A percentile compares a stretch with the other conserved stretches of the same genome.
Conservation (phyloP, 257 asterid genomes). For the Rhazya stricta region DNA sequence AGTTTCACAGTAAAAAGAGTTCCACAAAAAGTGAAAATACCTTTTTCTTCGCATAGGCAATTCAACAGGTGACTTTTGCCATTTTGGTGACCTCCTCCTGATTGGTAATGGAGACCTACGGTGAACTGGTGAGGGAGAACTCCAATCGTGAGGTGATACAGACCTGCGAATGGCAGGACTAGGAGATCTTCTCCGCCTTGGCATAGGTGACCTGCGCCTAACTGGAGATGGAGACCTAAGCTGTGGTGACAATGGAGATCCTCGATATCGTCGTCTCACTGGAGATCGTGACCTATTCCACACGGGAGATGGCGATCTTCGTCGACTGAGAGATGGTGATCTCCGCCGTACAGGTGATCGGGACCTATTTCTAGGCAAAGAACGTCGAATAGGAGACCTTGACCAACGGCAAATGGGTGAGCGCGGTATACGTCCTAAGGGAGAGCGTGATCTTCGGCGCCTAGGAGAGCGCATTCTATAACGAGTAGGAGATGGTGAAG, state of each 20-base stretch:
- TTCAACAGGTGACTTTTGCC: slow-evolving; percentile 39
- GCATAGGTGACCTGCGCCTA: slow-evolving; percentile 16
- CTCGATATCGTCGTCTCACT: slow-evolving; percentile 38
- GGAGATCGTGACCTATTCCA: slow-evolving; percentile 42
- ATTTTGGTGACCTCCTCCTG: slow-evolving; percentile 41
- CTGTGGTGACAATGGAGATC: slow-evolving; percentile 50
- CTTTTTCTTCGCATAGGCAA: slow-evolving; percentile 63
- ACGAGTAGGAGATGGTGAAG: slow-evolving; percentile 65
- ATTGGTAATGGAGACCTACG: slow-evolving; percentile 48
- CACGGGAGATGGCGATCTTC: slow-evolving; percentile 39
- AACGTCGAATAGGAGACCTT: slow-evolving; percentile 29
- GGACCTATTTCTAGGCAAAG: slow-evolving; percentile 22
- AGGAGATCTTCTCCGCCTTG: slow-evolving; percentile 39
- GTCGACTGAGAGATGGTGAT: slow-evolving; percentile 42
- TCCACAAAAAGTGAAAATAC: slow-evolving; percentile 31
- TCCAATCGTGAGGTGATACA: slow-evolving; percentile 39
- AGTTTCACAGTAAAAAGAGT: not conserved
- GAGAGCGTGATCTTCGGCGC: slow-evolving; percentile 60
- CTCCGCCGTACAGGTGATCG: slow-evolving; percentile 20
- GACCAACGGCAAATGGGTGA: slow-evolving; percentile 35
- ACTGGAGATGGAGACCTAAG: slow-evolving; percentile 36
- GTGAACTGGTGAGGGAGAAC: slow-evolving; percentile 52
- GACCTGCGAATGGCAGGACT: slow-evolving; percentile 43
- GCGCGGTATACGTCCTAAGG: slow-evolving; percentile 31
- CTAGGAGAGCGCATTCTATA: slow-evolving; percentile 54